These are phyloP conservation scores for Aspergillus incahuasiensis DNA, from an alignment of 495 filamentous ascomycete species.

Conservation along the genomic window DNA sequence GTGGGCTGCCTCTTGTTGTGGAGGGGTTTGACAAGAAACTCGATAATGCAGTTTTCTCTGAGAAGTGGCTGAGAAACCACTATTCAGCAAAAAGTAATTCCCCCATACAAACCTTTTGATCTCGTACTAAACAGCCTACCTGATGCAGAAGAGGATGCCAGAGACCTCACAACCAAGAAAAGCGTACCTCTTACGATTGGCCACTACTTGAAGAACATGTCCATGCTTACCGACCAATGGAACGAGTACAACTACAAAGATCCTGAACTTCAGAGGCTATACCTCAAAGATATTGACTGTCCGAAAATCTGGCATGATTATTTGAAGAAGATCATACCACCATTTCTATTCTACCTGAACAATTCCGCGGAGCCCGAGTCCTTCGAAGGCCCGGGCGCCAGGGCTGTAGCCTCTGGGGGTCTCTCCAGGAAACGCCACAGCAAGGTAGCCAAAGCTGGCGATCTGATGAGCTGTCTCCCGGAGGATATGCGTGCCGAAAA, in stretches of 20 bases:
- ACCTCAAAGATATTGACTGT: slow-evolving; percentile 14
- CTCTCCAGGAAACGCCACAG: background rate
- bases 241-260: slow-evolving; percentile 62
- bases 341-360: slow-evolving; percentile 79
- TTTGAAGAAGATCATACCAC: slow-evolving; percentile 70
- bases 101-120: background rate
- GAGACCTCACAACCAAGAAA: slow-evolving; percentile 64
- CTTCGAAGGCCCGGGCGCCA: slow-evolving; percentile 34
- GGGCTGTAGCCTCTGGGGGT: no score
- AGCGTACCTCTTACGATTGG: slow-evolving; percentile 75
- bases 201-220: slow-evolving; percentile 84
- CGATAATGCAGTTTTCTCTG: slow-evolving; percentile 70
- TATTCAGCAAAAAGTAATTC: slow-evolving; percentile 66
- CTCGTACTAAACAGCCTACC: background rate
- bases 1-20: slow-evolving; percentile 81
- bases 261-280: slow-evolving; percentile 60
- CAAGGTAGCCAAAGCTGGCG: slow-evolving; percentile 61
- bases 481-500: slow-evolving; percentile 84
- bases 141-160: slow-evolving; percentile 56
- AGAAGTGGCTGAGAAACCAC: slow-evolving; percentile 69
- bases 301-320: slow-evolving; percentile 65
- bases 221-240: slow-evolving; percentile 70
- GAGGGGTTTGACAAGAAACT: slow-evolving; percentile 71
- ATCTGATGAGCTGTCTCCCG: slow-evolving; percentile 92
- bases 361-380: slow-evolving; percentile 55